A percentile compares a stretch with the other conserved stretches of the same genome.
These are phyloP conservation scores for Microdochium nivale DNA, from an alignment of 2,329 filamentous ascomycete genomes.

Conservation along the genomic window DNA sequence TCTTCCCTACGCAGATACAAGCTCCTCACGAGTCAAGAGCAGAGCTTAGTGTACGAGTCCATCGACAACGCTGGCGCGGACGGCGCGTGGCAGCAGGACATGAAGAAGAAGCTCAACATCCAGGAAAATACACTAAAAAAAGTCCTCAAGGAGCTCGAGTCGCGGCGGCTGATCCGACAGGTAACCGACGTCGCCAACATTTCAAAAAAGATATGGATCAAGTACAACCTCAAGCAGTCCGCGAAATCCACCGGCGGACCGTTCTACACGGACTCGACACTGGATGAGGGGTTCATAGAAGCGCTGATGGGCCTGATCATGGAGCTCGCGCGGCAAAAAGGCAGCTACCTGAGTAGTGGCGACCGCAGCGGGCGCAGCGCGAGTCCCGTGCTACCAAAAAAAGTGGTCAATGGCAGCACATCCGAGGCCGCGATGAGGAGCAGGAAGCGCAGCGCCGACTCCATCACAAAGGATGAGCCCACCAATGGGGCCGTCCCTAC, in stretches of 20 bases:
- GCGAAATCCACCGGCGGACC: slow-evolving; percentile 89
- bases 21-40: slow-evolving; percentile 59
- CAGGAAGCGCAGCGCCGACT: slow-evolving; percentile 43
- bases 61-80: slow-evolving; percentile 80
- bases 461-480: slow-evolving; percentile 29
- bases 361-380: slow-evolving; percentile 19
- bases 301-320: slow-evolving; percentile 48
- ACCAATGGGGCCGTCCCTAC: slow-evolving; percentile 4
- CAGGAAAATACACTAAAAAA: slow-evolving; percentile 77
- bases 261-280: slow-evolving; percentile 87
- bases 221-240: slow-evolving; percentile 72
- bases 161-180: slow-evolving; percentile 72
- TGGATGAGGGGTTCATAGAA: slow-evolving; percentile 83
- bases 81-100: slow-evolving; percentile 84
- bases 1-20: slow-evolving; percentile 37
- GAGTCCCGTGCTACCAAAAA: slow-evolving; percentile 41
- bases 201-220: slow-evolving; percentile 93
- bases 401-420: slow-evolving; percentile 41
- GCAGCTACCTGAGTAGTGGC: slow-evolving; percentile 24
- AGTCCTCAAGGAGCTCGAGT: slow-evolving; percentile 74
- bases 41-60: slow-evolving; percentile 75
- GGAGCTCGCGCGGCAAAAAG: slow-evolving; percentile 20
- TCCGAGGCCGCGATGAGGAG: slow-evolving; percentile 28
- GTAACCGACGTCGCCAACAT: slow-evolving; percentile 91
- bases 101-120: slow-evolving; percentile 72